phyloP scores from a whole-genome alignment of 2,329 filamentous ascomycete genomes.

The Rutstroemia sp. region DNA sequence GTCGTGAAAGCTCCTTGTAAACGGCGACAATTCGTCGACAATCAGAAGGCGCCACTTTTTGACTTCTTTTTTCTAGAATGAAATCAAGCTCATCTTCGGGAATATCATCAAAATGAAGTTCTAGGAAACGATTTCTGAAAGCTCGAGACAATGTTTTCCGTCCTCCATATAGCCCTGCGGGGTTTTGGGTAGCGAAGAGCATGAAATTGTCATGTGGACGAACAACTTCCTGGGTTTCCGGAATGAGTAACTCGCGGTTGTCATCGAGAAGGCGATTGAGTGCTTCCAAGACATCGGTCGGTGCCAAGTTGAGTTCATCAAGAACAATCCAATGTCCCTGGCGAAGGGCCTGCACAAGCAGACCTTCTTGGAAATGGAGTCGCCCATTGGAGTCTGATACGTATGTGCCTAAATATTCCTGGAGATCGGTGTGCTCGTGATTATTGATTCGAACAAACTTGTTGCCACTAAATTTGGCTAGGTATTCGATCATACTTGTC shows the following conservation, averaged over 20 bases:
- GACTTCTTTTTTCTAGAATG: constrained; percentile 81
- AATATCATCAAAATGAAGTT: constrained; percentile 97
- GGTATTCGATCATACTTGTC: constrained; percentile 98
- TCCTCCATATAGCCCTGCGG: constrained; percentile 89
- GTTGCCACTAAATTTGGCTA: constrained; percentile 94
- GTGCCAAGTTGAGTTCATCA: constrained; percentile 93
- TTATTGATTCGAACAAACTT: constrained; percentile 99
- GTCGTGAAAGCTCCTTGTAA: constrained; percentile 83
- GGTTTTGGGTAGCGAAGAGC: constrained; percentile 97
- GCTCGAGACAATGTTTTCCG: constrained; percentile 88
- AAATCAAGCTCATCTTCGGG: constrained; percentile 88
- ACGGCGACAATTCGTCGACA: constrained; percentile 86
- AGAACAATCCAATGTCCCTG: constrained; percentile 97
- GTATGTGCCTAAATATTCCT: constrained; percentile 96
- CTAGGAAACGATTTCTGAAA: constrained; percentile 93
- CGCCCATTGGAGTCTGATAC: constrained; percentile 79
- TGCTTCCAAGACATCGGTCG: constrained; percentile 93
- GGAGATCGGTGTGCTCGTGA: constrained; percentile 95
- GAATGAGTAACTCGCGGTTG: constrained; percentile 89
- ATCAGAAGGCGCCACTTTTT: constrained; percentile 82
- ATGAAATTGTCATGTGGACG: constrained; percentile 92
- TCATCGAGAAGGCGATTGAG: constrained; percentile 93
- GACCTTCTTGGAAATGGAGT: constrained; percentile 84
- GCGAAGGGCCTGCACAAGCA: constrained; percentile 85
- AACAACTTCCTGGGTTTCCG: constrained; percentile 92